phyloP scores from a whole-genome alignment of 2,329 filamentous ascomycete genomes.

The Alternaria metachromatica region DNA sequence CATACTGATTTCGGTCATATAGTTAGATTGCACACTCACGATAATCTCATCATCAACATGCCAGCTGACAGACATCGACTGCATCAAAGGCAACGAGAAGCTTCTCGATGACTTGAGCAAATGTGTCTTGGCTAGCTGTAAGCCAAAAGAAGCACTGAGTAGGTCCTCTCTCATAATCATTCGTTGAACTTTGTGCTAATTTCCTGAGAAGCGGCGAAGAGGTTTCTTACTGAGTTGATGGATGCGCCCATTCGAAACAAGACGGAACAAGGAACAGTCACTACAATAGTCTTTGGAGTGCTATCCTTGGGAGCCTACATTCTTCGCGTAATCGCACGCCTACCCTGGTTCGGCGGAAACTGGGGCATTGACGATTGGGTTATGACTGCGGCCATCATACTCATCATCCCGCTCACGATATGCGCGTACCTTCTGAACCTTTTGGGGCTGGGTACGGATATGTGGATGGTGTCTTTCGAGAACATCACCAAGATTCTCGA shows the following conservation, averaged over 20 bases:
- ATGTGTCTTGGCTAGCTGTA: slow-evolving; percentile 33
- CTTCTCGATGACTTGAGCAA: slow-evolving; percentile 21
- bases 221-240: slow-evolving; percentile 37
- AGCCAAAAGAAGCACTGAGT: slow-evolving; percentile 35
- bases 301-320: slow-evolving; percentile 40
- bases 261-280: slow-evolving; percentile 44
- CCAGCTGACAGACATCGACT: slow-evolving; percentile 31
- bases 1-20: not conserved
- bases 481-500: slow-evolving; percentile 55
- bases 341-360: slow-evolving; percentile 44
- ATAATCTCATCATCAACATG: slow-evolving; percentile 31
- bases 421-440: slow-evolving; percentile 18
- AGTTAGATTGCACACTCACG: slow-evolving; percentile 32
- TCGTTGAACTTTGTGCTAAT: not conserved
- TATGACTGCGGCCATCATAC: slow-evolving; percentile 31
- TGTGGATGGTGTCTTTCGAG: slow-evolving; percentile 56
- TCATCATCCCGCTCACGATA: slow-evolving; percentile 26
- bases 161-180: slow-evolving; percentile 9
- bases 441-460: slow-evolving; percentile 58
- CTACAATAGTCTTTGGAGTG: slow-evolving; percentile 45
- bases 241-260: slow-evolving; percentile 45
- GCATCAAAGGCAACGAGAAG: slow-evolving; percentile 27
- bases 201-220: slow-evolving; percentile 43
- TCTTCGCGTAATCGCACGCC: slow-evolving; percentile 45
- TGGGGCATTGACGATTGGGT: slow-evolving; percentile 51